Evolutionary conservation across 164 flowering plant genomes (phyloP).

Genomic region (Annona cherimola): DNA sequence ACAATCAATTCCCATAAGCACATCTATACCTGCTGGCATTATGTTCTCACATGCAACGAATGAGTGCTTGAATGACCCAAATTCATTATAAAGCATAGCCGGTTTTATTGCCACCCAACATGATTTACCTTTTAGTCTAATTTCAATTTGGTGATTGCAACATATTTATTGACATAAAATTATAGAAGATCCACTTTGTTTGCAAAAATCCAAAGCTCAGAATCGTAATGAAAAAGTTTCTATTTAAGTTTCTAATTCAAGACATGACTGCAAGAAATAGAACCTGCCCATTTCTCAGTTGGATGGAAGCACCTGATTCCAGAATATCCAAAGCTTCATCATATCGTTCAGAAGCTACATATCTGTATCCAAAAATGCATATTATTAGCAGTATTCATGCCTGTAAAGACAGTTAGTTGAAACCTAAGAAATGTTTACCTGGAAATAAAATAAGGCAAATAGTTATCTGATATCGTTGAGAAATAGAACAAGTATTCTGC

Average conservation of each 20-base stretch:
- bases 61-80: too few relatives aligned
- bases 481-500: too few relatives aligned
- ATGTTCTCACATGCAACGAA: too few relatives aligned
- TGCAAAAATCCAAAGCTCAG: not conserved
- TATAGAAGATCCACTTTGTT: not conserved
- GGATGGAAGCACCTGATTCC: conserved; percentile 80
- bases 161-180: not conserved
- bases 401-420: not conserved
- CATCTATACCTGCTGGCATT: too few relatives aligned
- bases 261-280: conserved; percentile 1
- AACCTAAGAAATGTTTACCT: not conserved
- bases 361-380: conserved; percentile 35
- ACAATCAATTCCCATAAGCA: too few relatives aligned
- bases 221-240: not conserved
- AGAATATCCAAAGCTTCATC: conserved; percentile 82
- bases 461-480: not conserved
- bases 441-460: not conserved
- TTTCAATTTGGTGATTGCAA: not conserved
- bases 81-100: too few relatives aligned
- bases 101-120: too few relatives aligned
- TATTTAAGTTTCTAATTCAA: not conserved
- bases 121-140: too few relatives aligned
- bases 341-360: conserved; percentile 59
- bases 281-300: conserved; percentile 80
- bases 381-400: not conserved